These are phyloP conservation scores for Cryptococcus depauperatus DNA, from an alignment of 1,284 basidiomycete species.

Conservation along the genomic window DNA sequence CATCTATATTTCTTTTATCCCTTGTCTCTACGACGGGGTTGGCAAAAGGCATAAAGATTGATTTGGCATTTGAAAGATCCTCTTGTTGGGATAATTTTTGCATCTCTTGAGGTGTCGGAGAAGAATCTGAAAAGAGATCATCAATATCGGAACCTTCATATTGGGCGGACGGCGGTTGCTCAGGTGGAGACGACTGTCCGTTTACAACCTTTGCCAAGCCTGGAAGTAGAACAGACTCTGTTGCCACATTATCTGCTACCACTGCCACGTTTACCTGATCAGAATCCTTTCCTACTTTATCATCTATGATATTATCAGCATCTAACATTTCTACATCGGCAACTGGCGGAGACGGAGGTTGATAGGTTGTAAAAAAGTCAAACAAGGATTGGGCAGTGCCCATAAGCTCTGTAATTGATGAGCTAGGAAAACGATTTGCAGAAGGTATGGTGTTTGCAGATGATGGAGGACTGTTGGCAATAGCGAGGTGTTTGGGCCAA, in stretches of 20 bases:
- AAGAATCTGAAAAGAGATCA: slow-evolving; percentile 30
- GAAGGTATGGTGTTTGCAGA: neutral
- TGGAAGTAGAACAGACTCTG: no score
- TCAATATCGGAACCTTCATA: slow-evolving; percentile 23
- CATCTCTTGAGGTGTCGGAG: neutral
- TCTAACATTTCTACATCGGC: slow-evolving; percentile 10
- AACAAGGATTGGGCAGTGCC: slow-evolving; percentile 23
- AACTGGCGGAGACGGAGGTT: slow-evolving; percentile 14
- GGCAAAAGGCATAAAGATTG: neutral
- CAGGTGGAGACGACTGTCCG: neutral
- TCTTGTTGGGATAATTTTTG: no score
- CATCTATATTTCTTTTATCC: neutral
- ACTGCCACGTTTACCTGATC: neutral
- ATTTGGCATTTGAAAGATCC: no score
- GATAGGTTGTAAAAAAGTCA: slow-evolving; percentile 27
- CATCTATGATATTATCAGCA: slow-evolving; percentile 6
- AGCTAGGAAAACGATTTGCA: neutral
- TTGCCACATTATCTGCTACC: neutral
- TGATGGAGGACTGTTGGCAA: neutral
- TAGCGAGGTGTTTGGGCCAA: slow-evolving; percentile 34
- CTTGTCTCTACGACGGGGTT: neutral
- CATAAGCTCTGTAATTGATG: slow-evolving; percentile 12
- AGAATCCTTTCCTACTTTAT: neutral
- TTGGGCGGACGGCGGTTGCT: neutral
- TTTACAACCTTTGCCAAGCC: no score